Evolutionary conservation across 352 stramenopile genomes (phyloP).

Genomic region (Globisporangium lucens): DNA sequence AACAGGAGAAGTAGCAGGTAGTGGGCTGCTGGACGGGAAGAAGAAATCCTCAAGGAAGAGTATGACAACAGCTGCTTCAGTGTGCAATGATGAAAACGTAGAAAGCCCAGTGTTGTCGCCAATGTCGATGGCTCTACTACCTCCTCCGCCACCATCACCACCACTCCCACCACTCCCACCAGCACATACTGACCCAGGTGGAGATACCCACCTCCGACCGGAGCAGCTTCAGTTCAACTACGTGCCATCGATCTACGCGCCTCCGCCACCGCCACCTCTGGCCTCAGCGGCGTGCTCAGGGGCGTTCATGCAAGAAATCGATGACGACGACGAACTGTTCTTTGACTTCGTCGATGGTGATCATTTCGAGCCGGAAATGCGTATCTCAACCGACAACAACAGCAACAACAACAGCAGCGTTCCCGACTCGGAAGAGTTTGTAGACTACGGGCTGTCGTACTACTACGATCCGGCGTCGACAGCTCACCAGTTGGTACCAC

Average conservation of each 20-base stretch:
- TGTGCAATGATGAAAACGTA: background rate
- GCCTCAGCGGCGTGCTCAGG: slow-evolving; percentile 13
- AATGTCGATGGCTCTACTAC: background rate
- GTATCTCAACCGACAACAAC: background rate
- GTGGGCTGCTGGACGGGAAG: slow-evolving; percentile 18
- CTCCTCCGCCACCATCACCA: background rate
- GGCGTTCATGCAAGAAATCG: slow-evolving; percentile 68
- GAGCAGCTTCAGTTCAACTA: background rate
- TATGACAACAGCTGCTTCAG: slow-evolving; percentile 13
- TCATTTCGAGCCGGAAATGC: background rate
- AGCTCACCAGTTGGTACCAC: slow-evolving; percentile 8
- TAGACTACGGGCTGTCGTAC: slow-evolving; percentile 54
- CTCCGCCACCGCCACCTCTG: slow-evolving; percentile 15
- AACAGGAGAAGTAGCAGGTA: slow-evolving; percentile 13
- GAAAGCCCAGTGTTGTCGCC: background rate
- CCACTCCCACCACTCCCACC: background rate
- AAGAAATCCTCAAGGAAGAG: slow-evolving; percentile 14
- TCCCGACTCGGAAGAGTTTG: slow-evolving; percentile 28
- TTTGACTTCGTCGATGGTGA: slow-evolving; percentile 3
- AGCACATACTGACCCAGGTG: too few species aligned
- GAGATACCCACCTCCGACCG: background rate
- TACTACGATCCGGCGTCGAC: slow-evolving; percentile 39
- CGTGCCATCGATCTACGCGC: background rate
- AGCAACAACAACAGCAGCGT: slow-evolving; percentile 5
- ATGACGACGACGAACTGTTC: slow-evolving; percentile 37